Evolutionary conservation across 2,329 filamentous ascomycete genomes (phyloP).

Genomic region (Penicillium thymicola): DNA sequence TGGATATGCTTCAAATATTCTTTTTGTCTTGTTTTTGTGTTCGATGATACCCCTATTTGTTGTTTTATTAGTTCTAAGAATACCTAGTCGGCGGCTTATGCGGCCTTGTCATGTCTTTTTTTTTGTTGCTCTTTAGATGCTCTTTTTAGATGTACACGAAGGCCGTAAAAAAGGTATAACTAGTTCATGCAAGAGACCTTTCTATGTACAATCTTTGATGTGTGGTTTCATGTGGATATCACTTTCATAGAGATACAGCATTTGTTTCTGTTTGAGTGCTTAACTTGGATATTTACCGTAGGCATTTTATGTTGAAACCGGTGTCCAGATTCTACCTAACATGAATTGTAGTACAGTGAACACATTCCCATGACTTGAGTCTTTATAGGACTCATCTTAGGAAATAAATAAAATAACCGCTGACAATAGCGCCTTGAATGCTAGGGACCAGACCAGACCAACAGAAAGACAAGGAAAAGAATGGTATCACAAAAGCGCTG

Average conservation of each 20-base stretch:
- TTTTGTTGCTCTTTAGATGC: too few relatives aligned
- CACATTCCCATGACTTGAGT: background rate
- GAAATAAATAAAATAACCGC: slow-evolving; percentile 1
- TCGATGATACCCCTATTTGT: slow-evolving; percentile 1
- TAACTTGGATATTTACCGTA: background rate
- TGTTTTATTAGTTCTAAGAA: background rate
- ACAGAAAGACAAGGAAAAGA: slow-evolving; percentile 18
- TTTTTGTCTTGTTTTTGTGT: background rate
- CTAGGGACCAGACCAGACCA: slow-evolving; percentile 12
- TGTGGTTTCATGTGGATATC: background rate
- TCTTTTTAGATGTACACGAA: too few relatives aligned
- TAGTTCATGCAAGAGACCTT: too few relatives aligned
- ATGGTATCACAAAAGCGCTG: slow-evolving; percentile 39
- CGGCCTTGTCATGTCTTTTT: too few relatives aligned
- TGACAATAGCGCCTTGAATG: slow-evolving; percentile 17
- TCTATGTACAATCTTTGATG: too few relatives aligned
- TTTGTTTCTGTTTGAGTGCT: background rate
- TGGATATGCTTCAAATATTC: background rate
- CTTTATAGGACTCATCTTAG: background rate
- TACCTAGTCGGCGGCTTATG: too few relatives aligned
- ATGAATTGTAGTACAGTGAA: background rate
- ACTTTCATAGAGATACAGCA: background rate
- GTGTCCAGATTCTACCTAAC: background rate
- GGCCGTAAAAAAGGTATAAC: too few relatives aligned
- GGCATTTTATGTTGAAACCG: background rate